Percentiles rank a stretch among this genome's conserved stretches.
These are phyloP conservation scores for Hebeloma cylindrosporum DNA, from an alignment of 768 basidiomycete species.

Conservation along the genomic window DNA sequence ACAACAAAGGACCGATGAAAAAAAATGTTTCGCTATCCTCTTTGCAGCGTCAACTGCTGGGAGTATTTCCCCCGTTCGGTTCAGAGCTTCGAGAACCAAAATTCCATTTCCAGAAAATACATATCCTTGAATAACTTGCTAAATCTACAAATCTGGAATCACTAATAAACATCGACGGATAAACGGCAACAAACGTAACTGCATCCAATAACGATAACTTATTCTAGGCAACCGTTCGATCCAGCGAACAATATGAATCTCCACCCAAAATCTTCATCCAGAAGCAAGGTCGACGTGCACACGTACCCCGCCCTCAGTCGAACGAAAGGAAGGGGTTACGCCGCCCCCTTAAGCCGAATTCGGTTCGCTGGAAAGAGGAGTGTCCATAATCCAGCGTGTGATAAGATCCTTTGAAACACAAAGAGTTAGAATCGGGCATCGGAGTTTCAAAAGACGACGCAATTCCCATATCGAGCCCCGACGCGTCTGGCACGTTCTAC, in stretches of 20 bases:
- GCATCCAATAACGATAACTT: too few relatives aligned
- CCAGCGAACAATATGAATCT: too few relatives aligned
- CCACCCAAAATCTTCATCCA: too few relatives aligned
- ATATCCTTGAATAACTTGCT: background rate
- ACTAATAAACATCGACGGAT: background rate
- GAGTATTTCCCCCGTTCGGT: too few relatives aligned
- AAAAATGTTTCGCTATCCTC: too few relatives aligned
- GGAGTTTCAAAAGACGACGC: conserved; percentile 1
- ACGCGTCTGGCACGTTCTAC: conserved; percentile 17
- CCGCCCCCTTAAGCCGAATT: conserved; percentile 2
- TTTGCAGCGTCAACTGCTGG: too few relatives aligned
- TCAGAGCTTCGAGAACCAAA: too few relatives aligned
- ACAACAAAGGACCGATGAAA: too few relatives aligned
- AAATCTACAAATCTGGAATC: conserved; percentile 1
- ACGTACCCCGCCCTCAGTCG: too few relatives aligned
- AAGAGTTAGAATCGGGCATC: conserved; percentile 5
- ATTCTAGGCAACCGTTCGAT: too few relatives aligned
- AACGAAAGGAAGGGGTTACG: background rate
- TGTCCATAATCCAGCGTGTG: conserved; percentile 56
- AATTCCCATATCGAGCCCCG: conserved; percentile 3
- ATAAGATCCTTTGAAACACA: conserved; percentile 32
- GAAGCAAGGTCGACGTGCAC: too few relatives aligned
- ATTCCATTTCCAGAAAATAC: background rate
- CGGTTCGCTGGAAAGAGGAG: conserved; percentile 37
- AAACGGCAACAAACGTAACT: conserved; percentile 6